Evolutionary conservation across 2,329 filamentous ascomycete genomes (phyloP), one percentile per base, ranked within the genome.

Genomic region (Penicillium verrucosum): DNA sequence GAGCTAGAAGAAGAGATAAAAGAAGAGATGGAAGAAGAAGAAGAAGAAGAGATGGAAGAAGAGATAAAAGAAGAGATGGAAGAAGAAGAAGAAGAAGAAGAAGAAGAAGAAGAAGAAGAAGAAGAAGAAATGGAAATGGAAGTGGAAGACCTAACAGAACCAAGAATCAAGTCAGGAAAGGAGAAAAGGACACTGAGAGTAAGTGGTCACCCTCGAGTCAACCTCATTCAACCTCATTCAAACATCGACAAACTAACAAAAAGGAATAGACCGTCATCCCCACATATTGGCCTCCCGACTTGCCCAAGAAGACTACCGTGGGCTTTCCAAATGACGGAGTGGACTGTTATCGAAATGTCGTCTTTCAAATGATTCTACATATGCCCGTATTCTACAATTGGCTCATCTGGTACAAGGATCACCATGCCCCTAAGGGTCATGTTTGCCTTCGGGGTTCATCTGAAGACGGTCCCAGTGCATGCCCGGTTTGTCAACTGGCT

Each of bases 281-380:
- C 38, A 51, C 10, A 16, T 30, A n/a, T 18, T 56, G 54, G 48
- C 14, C 23, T 23, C 18, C 41, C 4, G 16, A 14, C 18, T 16
- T 52, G 9, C 34, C 34, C 12, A 7, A 37, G 5, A 25, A 16
- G 23, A 46, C 48, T 11, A 16, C 30, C 10, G 8, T n/a, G 14
- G 60, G 61, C 9, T 59, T 63, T 18, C 4, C 8, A 1, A 62
- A 57, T 16, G 1, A 0, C 0, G 18, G 9, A 43, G 51, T 23
- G 30, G 43, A 11, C 10, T 71, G 70, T 54, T 73, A 72, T 58
- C 64, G 69, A 18, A 73, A 70, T 57, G 57, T 59, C 8, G 50
- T 51, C 14, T 56, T 70, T 6, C 53, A 63, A 14, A 30, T 66
- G 40, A 53, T 72, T 25, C 56, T 72, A n/a, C 66, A 70, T 58